Percentiles rank a stretch among this genome's conserved stretches.
Conservation (phyloP, 2,329 filamentous ascomycete genomes). For the Xylariaceae sp. region DNA sequence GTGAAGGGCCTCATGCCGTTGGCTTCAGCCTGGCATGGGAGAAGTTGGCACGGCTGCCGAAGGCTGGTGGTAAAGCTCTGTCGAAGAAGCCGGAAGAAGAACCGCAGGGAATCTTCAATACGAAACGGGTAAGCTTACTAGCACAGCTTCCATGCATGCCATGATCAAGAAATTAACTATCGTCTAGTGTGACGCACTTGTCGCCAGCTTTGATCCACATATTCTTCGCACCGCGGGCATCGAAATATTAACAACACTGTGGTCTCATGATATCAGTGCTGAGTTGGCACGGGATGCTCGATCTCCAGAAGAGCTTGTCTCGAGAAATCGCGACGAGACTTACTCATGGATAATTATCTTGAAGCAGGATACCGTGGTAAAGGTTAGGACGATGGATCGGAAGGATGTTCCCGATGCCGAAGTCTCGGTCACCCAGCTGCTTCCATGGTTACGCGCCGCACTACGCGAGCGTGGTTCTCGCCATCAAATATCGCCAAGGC, state of each 20-base stretch:
- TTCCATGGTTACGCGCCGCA: constrained; percentile 80
- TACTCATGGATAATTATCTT: constrained; percentile 90
- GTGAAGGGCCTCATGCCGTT: constrained; percentile 76
- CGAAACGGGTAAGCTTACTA: constrained; percentile 59
- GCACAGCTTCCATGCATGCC: neutral
- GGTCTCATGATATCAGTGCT: constrained; percentile 81
- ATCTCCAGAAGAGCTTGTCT: constrained; percentile 77
- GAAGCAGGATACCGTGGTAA: constrained; percentile 75
- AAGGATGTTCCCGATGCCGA: constrained; percentile 79
- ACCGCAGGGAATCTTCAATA: constrained; percentile 59
- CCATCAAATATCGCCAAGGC: constrained; percentile 34
- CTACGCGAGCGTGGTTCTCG: constrained; percentile 74
- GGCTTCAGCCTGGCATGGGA: constrained; percentile 93
- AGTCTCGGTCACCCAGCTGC: constrained; percentile 70
- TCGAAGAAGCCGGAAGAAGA: constrained; percentile 74
- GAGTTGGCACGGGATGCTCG: constrained; percentile 82
- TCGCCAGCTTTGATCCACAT: constrained; percentile 82
- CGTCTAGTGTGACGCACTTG: constrained; percentile 78
- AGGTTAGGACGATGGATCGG: constrained; percentile 75
- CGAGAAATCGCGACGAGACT: constrained; percentile 73
- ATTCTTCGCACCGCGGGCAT: constrained; percentile 76
- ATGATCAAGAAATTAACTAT: constrained; percentile 14
- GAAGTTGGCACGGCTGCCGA: constrained; percentile 69
- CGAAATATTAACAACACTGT: constrained; percentile 76
- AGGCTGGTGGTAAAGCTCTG: constrained; percentile 57